phyloP scores from a whole-genome alignment of 805 yeast species.

The Ogataea dorogensis region DNA sequence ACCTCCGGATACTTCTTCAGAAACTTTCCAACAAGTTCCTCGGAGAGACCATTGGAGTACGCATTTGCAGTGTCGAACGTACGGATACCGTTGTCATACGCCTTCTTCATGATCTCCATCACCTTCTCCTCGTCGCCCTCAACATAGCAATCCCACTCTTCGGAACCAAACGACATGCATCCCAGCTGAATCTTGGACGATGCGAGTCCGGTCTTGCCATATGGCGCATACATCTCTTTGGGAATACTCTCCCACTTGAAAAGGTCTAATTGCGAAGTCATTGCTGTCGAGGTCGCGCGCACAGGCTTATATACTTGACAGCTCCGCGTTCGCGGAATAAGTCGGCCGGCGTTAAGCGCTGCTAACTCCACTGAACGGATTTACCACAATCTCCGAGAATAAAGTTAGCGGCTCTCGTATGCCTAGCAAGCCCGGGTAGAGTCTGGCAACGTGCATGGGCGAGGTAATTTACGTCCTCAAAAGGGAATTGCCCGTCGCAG shows the following conservation, averaged over 20 bases:
- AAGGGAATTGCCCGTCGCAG: too few species aligned
- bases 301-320: too few species aligned
- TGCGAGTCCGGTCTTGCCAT: constrained; percentile 29
- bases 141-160: constrained; percentile 44
- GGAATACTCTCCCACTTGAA: constrained; percentile 17
- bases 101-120: constrained; percentile 43
- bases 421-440: too few species aligned
- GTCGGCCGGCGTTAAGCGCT: too few species aligned
- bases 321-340: too few species aligned
- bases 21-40: constrained; percentile 50
- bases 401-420: too few species aligned
- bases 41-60: constrained; percentile 50
- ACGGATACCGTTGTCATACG: constrained; percentile 46
- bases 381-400: too few species aligned
- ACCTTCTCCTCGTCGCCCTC: constrained; percentile 47
- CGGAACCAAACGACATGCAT: constrained; percentile 52
- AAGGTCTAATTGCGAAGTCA: too few species aligned
- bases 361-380: too few species aligned
- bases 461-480: too few species aligned
- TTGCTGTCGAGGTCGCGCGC: too few species aligned
- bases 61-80: constrained; percentile 52
- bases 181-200: constrained; percentile 51
- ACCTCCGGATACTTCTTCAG: constrained; percentile 49
- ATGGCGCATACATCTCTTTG: constrained; percentile 9
- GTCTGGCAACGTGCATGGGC: too few species aligned